A percentile compares a stretch with the other conserved stretches of the same genome.
Conservation (phyloP, 2,329 filamentous ascomycete genomes). For the Berkeleyomyces rouxiae region DNA sequence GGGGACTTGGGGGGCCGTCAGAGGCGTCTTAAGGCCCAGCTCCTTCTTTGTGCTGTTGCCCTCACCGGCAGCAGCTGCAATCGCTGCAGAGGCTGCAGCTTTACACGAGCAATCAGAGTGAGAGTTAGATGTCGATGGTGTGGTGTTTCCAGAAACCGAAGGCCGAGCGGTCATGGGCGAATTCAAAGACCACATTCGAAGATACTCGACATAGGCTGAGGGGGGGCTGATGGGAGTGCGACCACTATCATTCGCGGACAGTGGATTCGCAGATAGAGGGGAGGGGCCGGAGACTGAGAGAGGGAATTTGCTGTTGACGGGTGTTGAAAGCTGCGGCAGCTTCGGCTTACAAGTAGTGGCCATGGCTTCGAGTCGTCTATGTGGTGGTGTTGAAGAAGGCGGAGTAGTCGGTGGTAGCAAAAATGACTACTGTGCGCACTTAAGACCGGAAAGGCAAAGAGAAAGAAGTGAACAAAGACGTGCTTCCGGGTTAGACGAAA, state of each 20-base stretch:
- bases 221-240: conserved; percentile 90
- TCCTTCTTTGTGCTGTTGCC: conserved; percentile 19
- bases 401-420: background rate
- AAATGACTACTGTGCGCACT: background rate
- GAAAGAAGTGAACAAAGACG: background rate
- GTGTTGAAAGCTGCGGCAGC: conserved; percentile 45
- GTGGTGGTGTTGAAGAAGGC: background rate
- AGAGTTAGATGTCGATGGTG: conserved; percentile 29
- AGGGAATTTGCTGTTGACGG: conserved; percentile 44
- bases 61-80: conserved; percentile 12
- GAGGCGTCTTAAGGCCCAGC: conserved; percentile 19
- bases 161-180: conserved; percentile 45
- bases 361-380: conserved; percentile 10
- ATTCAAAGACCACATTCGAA: conserved; percentile 64
- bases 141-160: conserved; percentile 28
- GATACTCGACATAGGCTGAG: conserved; percentile 78
- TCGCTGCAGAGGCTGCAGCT: conserved; percentile 24
- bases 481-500: background rate
- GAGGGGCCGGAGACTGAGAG: conserved; percentile 48
- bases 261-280: conserved; percentile 38
- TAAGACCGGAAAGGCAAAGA: conserved; percentile 2
- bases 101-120: conserved; percentile 42
- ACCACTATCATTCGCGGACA: conserved; percentile 35
- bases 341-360: conserved; percentile 33
- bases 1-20: conserved; percentile 24